A percentile compares a stretch with the other conserved stretches of the same genome.
Conservation (phyloP, 2,329 filamentous ascomycete species). For the Colletotrichum chlorophyti region DNA sequence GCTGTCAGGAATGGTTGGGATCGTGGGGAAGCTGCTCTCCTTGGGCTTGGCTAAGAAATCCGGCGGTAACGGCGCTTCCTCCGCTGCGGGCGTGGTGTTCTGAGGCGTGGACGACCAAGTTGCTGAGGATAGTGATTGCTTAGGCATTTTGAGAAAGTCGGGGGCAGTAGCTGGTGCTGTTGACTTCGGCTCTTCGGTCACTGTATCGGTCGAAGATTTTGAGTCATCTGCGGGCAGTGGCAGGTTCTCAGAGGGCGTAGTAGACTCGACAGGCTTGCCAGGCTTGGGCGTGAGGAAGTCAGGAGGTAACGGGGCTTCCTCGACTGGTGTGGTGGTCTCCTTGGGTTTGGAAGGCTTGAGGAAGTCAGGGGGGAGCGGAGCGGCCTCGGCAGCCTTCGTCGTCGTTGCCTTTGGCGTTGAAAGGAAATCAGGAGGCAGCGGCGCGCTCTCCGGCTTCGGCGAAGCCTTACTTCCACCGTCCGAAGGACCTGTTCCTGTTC, state of each 20-base stretch:
- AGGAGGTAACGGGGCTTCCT: constrained; percentile 34
- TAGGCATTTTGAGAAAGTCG: constrained; percentile 26
- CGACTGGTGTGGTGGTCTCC: constrained; percentile 27
- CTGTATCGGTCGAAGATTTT: neutral
- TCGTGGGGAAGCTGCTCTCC: constrained; percentile 35
- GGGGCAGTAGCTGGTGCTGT: constrained; percentile 30
- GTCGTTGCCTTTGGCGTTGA: constrained; percentile 33
- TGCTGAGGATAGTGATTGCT: constrained; percentile 24
- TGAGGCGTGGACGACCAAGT: constrained; percentile 23
- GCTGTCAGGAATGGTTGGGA: constrained; percentile 27
- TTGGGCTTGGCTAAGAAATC: constrained; percentile 37
- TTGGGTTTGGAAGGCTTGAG: constrained; percentile 32
- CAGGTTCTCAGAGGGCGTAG: constrained; percentile 10
- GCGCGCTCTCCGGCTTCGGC: constrained; percentile 33
- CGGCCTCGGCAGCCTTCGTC: constrained; percentile 31
- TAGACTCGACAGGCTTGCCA: constrained; percentile 31
- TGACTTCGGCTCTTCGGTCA: constrained; percentile 26
- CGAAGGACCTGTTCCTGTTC: constrained; percentile 43
- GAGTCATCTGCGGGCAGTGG: constrained; percentile 5
- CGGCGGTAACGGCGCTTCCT: constrained; percentile 49
- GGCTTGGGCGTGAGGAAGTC: constrained; percentile 38
- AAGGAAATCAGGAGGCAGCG: constrained; percentile 43
- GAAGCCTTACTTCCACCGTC: constrained; percentile 36
- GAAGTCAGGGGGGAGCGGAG: constrained; percentile 43
- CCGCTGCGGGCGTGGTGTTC: constrained; percentile 30